Evolutionary conservation across 2,329 filamentous ascomycete genomes (phyloP), one percentile per base, ranked within the genome.

Genomic region (Beauveria asiatica): DNA sequence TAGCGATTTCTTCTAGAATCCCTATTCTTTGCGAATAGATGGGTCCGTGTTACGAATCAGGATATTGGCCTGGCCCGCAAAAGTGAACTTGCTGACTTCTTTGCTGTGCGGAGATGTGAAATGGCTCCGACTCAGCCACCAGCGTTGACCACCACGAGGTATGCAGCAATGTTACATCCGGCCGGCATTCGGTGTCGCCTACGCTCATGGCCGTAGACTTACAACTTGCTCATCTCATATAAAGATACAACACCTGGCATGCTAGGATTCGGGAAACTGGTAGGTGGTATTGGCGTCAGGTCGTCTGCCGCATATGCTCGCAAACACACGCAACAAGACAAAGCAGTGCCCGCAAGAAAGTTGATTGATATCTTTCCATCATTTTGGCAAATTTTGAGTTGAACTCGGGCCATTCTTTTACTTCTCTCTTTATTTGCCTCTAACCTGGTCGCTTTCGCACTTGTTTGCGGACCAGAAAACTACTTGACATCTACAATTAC

Each of bases 41-140:
- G 57, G 57, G 21, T 33, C 41, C 23, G 1, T 39, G 42, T 54
- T 27, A 55, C 57, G 57, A 54, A 23, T 60, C 19, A 42, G 25
- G 21, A 7, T 30, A 16, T 33, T 19, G n/a, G n/a, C n/a, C n/a
- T n/a, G n/a, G n/a, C n/a, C n/a, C n/a, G n/a, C n/a, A n/a, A n/a
- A 30, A 10, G 10, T 17, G 30, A 46, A 23, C 7, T 3, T 60
- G 30, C 17, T 25, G 11, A 11, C 6, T 21, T 23, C 10, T 16
- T 30, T 30, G 30, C 25, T 8, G 19, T 23, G 21, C 9, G 30
- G 30, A 21, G 41, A 23, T 6, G 17, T 39, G 46, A n/a, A 8
- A 54, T 53, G 5, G 3, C 6, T n/a, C n/a, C 13, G 19, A 33
- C 57, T 49, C 44, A 55, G 57, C 57, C 57, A 60, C 57, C 50